Conservation (phyloP, 306 rosid genomes). For the Dryas alaskensis region DNA sequence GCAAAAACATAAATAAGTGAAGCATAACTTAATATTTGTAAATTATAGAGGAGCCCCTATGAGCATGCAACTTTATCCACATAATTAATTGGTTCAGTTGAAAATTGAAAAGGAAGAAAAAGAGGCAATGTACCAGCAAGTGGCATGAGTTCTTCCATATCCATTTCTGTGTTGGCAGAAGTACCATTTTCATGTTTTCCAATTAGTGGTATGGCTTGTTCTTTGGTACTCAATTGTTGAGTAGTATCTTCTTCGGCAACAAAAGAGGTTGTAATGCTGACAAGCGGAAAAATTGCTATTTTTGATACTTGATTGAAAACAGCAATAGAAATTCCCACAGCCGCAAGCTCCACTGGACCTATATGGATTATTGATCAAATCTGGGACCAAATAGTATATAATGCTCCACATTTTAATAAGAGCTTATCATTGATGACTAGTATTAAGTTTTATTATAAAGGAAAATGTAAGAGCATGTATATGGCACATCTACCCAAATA, state of each 20-base stretch:
- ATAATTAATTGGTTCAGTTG: not conserved
- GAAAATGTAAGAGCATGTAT: not conserved
- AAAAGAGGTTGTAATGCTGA: slow-evolving; percentile 72
- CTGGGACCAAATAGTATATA: not conserved
- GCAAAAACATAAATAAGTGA: not conserved
- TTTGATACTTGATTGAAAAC: slow-evolving; percentile 75
- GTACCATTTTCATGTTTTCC: slow-evolving; percentile 42
- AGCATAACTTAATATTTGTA: not conserved
- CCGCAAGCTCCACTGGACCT: slow-evolving; percentile 88
- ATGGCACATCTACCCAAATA: not conserved
- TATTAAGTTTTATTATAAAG: not conserved
- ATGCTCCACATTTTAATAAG: not conserved
- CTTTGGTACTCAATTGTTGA: slow-evolving; percentile 23
- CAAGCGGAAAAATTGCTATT: slow-evolving; percentile 70
- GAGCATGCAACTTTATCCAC: not conserved
- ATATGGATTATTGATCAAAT: slow-evolving; percentile 16
- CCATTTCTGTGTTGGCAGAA: slow-evolving; percentile 3
- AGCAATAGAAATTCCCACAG: slow-evolving; percentile 78
- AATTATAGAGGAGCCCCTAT: not conserved
- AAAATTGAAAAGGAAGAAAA: not conserved
- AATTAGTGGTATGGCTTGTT: slow-evolving; percentile 20
- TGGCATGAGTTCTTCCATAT: slow-evolving; percentile 24
- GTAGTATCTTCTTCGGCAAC: slow-evolving; percentile 76
- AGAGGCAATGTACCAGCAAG: slow-evolving; percentile 13
- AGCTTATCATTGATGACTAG: slow-evolving; percentile 4